Conservation (phyloP, 257 asterid species). For the Lycium ferocissimum region DNA sequence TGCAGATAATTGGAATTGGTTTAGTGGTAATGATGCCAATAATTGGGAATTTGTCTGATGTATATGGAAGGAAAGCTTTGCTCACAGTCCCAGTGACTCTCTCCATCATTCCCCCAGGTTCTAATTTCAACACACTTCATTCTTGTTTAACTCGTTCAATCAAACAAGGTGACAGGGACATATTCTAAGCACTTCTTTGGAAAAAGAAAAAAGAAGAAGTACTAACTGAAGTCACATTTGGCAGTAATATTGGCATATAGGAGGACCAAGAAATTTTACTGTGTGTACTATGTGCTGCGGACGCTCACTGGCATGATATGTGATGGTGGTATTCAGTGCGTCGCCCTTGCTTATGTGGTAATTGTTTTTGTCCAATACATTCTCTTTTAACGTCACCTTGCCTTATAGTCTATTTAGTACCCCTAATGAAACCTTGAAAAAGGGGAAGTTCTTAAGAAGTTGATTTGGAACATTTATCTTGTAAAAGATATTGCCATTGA, state of each 20-base stretch:
- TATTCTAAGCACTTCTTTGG: not conserved
- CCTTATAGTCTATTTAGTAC: not conserved
- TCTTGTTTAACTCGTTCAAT: not conserved
- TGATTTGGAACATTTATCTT: not conserved
- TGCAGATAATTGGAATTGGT: constrained; percentile 62
- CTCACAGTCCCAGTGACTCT: constrained; percentile 58
- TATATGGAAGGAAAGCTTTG: constrained; percentile 58
- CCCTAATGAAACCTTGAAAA: not conserved
- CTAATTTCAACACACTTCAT: not conserved
- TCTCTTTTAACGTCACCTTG: not conserved
- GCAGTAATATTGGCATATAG: constrained; percentile 47
- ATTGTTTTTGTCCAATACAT: too few relatives aligned
- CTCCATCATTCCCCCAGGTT: constrained; percentile 55
- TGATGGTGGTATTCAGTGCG: constrained; percentile 60
- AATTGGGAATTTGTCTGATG: constrained; percentile 58
- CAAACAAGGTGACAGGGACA: not conserved
- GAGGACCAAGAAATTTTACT: constrained; percentile 56
- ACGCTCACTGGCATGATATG: constrained; percentile 55
- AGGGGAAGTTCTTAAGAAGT: not conserved
- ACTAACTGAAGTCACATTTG: not conserved
- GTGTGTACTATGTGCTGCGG: constrained; percentile 54
- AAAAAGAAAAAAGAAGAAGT: not conserved
- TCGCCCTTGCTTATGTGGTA: constrained; percentile 63
- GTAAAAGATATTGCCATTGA: not conserved
- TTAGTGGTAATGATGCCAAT: constrained; percentile 61